A percentile compares a stretch with the other conserved stretches of the same genome.
Evolutionary conservation across 768 basidiomycete species (phyloP).

Genomic region (Lactarius hatsudake): DNA sequence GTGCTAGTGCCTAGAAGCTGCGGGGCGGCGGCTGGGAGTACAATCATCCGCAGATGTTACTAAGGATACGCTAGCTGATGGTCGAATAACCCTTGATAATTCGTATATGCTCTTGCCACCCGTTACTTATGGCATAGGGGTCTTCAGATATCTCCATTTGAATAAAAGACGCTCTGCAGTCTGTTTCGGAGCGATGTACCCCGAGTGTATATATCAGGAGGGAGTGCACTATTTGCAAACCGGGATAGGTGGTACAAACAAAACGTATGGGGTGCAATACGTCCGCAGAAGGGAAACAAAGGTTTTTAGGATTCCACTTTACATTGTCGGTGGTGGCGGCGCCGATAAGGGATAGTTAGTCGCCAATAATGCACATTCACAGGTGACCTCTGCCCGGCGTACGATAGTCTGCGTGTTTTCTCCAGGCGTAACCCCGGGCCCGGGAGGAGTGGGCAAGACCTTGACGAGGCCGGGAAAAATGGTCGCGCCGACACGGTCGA

Average conservation of each 20-base stretch:
- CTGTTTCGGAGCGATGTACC: too few species aligned
- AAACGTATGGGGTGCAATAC: neutral
- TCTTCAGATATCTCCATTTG: neutral
- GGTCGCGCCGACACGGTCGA: conserved; percentile 75
- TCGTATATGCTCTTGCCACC: conserved; percentile 48
- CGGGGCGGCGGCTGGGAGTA: conserved; percentile 59
- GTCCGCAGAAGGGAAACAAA: neutral
- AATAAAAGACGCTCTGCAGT: conserved; percentile 1
- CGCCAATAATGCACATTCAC: conserved; percentile 66
- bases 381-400: conserved; percentile 79
- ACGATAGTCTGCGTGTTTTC: conserved; percentile 70
- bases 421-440: conserved; percentile 37
- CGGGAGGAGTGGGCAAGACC: conserved; percentile 46
- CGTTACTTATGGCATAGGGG: too few species aligned
- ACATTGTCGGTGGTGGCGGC: neutral
- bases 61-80: conserved; percentile 1
- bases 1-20: conserved; percentile 89
- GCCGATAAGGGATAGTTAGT: conserved; percentile 9
- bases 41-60: too few species aligned
- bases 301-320: neutral
- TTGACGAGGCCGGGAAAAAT: conserved; percentile 88
- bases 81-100: conserved; percentile 41
- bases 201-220: too few species aligned
- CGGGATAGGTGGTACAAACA: neutral
- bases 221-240: neutral